Evolutionary conservation across 1,284 basidiomycete species (phyloP), one percentile per base, ranked within the genome.

Genomic region (Malassezia vespertilionis): DNA sequence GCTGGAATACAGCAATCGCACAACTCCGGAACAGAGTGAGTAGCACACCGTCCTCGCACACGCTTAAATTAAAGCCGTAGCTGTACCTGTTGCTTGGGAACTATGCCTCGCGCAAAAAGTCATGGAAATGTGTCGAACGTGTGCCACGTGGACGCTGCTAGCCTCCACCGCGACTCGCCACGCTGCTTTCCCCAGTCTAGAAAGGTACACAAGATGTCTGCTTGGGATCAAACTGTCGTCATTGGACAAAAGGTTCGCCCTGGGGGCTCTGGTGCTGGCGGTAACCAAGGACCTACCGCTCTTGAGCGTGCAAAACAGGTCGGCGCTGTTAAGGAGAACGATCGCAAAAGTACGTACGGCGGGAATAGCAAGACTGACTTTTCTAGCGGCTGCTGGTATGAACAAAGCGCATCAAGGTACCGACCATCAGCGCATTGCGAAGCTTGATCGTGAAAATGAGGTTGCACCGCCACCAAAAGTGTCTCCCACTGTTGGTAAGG

Each of bases 391-490:
- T 4, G 65, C 65, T 1, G 67, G 67, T 2, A 57, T 54, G 5
- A 69, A 68, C 59, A 67, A 65, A 36, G 60, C 48, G 35, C 63
- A 68, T 36, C 44, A 50, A 3, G 63, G 65, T 11, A 56, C 65
- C 4, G 66, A 68, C 40, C 65, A 66, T 46, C 58, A 59, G 37
- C 54, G 63, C n/a, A 60, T 70, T 32, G 65, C 65, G 22, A 69
- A 69, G 34, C 48, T 69, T 10, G 65, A 64, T 40, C 54, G 65
- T 8, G 65, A 71, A 63, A 93, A 96, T 74, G 91, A 95, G 65
- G 90, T 95, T 18, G 86, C 89, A 8, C 89, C 93, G 7, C 93
- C 91, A 34, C 71, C 83, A 56, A 93, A 90, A 73, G 77, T 97
- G 57, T 75, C 78, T 2, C 76, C 82, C 24, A 77, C 77, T 30